Base-by-base conservation (phyloP, 2,329 filamentous ascomycete genomes). In the Pseudocercospora fuligena region DNA sequence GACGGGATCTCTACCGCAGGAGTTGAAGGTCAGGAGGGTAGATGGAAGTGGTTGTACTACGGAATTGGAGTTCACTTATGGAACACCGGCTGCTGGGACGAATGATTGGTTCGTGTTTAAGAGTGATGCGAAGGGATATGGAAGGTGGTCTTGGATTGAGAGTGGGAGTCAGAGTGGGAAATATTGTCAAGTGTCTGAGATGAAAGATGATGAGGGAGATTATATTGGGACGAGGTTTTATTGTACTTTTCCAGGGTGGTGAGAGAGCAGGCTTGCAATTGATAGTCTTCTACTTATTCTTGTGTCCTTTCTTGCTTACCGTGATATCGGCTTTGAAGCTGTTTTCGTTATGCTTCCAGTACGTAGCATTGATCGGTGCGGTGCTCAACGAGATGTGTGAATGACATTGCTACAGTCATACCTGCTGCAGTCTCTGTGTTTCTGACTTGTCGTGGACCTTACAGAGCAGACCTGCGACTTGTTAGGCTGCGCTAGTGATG, bases 21-120 rank as follows among this genome's bases (percentile, higher is more conserved):
- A 59, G 14, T 31, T 65, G 12, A 47, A 51, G 23, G 43, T 65
- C 16, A 56, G 12, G 14, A 40, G 57, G 12, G 19, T 31, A 2
- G 43, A 9, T 2, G 57, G 47, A 19, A 46, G 33, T 23, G 63
- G 63, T 11, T 65, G 63, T 40, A 65, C 36, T 9, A 46, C 56
- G 25, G 33, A 40, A 7, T 23, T 65, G 25, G 63, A 65, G 46
- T 61, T 65, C 16, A 61, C 47, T 4, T 65, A 65, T 61, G 63
- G 63, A 8, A 60, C 29, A 9, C 43, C 47, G 9, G 31, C 46
- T 14, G 29, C 19, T 33, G 21, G 14, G 2, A 58, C 61, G 23
- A n/a, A 46, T 6, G 29, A 63, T 47, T 63, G 61, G 61, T 63
- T 63, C 27, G 53, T 57, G 5, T 63, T 56, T 11, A 56, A 58